Conservation (phyloP, 2,329 filamentous ascomycete species). For the Penicillium sp. region DNA sequence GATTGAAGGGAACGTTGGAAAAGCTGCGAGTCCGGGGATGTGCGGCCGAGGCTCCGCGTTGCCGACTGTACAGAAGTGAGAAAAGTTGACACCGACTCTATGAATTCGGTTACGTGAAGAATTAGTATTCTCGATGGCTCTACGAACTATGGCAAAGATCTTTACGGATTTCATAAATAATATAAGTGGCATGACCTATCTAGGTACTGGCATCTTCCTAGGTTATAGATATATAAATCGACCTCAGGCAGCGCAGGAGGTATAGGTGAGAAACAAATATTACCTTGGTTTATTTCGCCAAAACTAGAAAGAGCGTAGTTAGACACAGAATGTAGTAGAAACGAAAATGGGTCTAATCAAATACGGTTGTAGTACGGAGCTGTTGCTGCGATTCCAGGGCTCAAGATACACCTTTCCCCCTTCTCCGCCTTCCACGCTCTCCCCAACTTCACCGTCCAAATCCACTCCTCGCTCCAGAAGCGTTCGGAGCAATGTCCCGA, state of each 20-base stretch:
- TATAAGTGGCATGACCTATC: neutral
- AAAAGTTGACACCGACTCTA: neutral
- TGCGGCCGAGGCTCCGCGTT: slow-evolving; percentile 12
- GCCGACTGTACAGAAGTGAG: neutral
- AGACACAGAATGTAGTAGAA: too few relatives aligned
- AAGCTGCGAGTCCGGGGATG: slow-evolving; percentile 14
- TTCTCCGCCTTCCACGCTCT: slow-evolving; percentile 20
- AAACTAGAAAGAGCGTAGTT: too few relatives aligned
- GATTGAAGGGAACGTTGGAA: neutral
- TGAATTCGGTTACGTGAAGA: too few relatives aligned
- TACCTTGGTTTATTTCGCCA: too few relatives aligned
- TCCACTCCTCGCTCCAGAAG: slow-evolving; percentile 1
- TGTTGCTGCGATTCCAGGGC: too few relatives aligned
- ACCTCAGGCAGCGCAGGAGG: neutral
- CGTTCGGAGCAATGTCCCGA: slow-evolving; percentile 26
- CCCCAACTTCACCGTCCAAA: slow-evolving; percentile 13
- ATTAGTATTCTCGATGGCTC: too few relatives aligned
- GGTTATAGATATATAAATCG: neutral
- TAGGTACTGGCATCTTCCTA: neutral
- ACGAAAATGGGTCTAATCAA: too few relatives aligned
- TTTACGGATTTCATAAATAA: too few relatives aligned
- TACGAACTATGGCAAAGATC: too few relatives aligned
- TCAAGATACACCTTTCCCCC: slow-evolving; percentile 8
- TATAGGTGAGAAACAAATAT: slow-evolving; percentile 8
- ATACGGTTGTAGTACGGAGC: neutral